A percentile compares a stretch with the other conserved stretches of the same genome.
phyloP scores from a whole-genome alignment of 2,329 filamentous ascomycete species.

The Epichloe uncinata region DNA sequence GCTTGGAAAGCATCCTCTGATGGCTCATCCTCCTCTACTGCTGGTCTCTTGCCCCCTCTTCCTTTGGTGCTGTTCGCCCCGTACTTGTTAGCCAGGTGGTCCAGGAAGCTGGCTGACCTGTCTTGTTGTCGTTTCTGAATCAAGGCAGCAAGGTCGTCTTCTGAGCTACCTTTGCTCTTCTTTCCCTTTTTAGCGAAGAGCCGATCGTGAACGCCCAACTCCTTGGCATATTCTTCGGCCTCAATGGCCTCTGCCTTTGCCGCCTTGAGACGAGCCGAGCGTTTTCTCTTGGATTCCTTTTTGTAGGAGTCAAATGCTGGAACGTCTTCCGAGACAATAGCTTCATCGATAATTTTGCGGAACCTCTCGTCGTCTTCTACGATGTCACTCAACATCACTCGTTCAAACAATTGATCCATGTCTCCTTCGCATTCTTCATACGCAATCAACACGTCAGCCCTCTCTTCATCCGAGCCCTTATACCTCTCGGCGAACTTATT shows the following conservation, averaged over 20 bases:
- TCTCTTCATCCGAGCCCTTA: constrained; percentile 77
- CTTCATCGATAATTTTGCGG: constrained; percentile 64
- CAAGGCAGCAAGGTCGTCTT: constrained; percentile 52
- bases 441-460: constrained; percentile 58
- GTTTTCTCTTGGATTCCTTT: constrained; percentile 55
- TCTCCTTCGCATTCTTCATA: constrained; percentile 63
- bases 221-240: constrained; percentile 61
- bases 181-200: constrained; percentile 44
- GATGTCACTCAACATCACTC: constrained; percentile 77
- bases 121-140: constrained; percentile 60
- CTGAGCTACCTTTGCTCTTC: constrained; percentile 28
- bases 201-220: constrained; percentile 61
- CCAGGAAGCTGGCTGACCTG: constrained; percentile 50
- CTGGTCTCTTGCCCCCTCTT: constrained; percentile 39
- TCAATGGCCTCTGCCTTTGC: constrained; percentile 57
- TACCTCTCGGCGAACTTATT: constrained; percentile 64
- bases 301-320: constrained; percentile 54
- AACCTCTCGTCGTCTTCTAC: constrained; percentile 79
- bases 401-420: constrained; percentile 65
- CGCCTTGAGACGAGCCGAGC: constrained; percentile 42
- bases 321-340: constrained; percentile 59
- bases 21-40: constrained; percentile 42
- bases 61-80: constrained; percentile 27
- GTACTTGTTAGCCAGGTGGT: constrained; percentile 68
- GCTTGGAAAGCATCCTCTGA: constrained; percentile 49